These are phyloP conservation scores for Petrea volubilis DNA, from an alignment of 257 asterid genomes.

Conservation along the genomic window DNA sequence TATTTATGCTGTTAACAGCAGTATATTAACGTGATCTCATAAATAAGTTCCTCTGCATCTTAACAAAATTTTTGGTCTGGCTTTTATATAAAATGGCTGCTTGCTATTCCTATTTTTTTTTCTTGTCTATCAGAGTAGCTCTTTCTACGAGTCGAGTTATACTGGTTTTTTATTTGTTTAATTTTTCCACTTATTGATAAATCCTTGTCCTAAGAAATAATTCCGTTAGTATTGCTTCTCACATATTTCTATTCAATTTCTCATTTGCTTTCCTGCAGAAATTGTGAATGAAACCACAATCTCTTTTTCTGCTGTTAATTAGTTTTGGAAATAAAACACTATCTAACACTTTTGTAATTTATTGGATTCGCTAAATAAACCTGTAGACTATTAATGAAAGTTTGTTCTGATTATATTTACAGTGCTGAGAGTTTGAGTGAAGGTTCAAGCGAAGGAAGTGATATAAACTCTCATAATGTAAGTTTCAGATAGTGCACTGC, in stretches of 20 bases:
- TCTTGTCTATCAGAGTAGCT: not conserved
- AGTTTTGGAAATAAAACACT: not conserved
- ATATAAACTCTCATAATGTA: slow-evolving; percentile 80
- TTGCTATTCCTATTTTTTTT: not conserved
- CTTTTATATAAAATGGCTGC: not conserved
- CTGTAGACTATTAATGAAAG: slow-evolving; percentile 5
- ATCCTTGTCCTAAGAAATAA: not conserved
- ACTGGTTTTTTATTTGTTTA: not conserved
- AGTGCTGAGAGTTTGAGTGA: slow-evolving; percentile 89
- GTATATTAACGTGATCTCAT: not conserved
- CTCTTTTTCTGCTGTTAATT: not conserved
- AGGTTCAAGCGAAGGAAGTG: slow-evolving; percentile 90
- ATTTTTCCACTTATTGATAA: not conserved
- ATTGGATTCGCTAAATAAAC: slow-evolving; percentile 7
- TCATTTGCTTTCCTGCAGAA: not conserved
- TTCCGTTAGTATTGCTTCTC: not conserved
- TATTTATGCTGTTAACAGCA: not conserved
- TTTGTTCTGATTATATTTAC: slow-evolving; percentile 36
- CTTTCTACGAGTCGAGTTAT: not conserved
- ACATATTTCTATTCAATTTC: not conserved
- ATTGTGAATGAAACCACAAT: not conserved
- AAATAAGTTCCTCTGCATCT: not conserved
- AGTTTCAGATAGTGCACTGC: slow-evolving; percentile 29
- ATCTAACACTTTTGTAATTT: not conserved
- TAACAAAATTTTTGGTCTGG: not conserved